Base-by-base conservation (phyloP, 2,329 filamentous ascomycete genomes). In the Ceratocystis cubensis region DNA sequence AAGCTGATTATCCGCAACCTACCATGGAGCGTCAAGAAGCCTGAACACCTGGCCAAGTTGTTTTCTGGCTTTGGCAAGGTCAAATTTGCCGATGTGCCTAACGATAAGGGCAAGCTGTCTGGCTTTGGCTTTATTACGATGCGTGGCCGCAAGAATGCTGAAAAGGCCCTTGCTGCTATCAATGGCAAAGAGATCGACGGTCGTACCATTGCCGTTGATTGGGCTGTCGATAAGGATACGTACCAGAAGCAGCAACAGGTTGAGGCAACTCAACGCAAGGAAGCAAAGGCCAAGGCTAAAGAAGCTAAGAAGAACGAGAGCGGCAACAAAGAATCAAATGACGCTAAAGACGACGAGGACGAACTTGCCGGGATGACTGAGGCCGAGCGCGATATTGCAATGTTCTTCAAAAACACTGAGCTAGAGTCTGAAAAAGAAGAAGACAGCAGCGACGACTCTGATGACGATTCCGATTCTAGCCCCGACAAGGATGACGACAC, bases 51-150 rank as follows among this genome's bases (percentile, higher is more conserved):
- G 68, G 80, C 84, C 5, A 81, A 84, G 66, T 79, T 96, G 3
- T 99, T 99, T 76, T 80, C 84, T 72, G 91, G 88, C 73, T 96
- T 88, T 73, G 94, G 94, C 69, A 96, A 96, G 75, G 85, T 99
- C 73, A 96, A 93, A 75, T 88, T 87, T 75, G 86, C 88, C 46
- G 89, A 89, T 71, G 78, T 99, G 64, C 95, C 95, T 1, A 90
- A 89, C 72, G 83, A 86, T 71, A 88, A 87, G 69, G 83, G 83
- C 20, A 87, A 85, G 73, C 83, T 96, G 69, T 83, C 89, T 68
- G 94, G 94, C 0, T 99, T 97, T 73, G 94, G 92, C 4, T 96
- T 99, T 73, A 86, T 99, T 68, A 88, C 93, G 10, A 81, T 99
- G 75, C 83, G 92, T 68, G 91, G 92, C 53, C 86, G 82, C 73